phyloP scores from a whole-genome alignment of 2,329 filamentous ascomycete species.

The Zalaria sp. region DNA sequence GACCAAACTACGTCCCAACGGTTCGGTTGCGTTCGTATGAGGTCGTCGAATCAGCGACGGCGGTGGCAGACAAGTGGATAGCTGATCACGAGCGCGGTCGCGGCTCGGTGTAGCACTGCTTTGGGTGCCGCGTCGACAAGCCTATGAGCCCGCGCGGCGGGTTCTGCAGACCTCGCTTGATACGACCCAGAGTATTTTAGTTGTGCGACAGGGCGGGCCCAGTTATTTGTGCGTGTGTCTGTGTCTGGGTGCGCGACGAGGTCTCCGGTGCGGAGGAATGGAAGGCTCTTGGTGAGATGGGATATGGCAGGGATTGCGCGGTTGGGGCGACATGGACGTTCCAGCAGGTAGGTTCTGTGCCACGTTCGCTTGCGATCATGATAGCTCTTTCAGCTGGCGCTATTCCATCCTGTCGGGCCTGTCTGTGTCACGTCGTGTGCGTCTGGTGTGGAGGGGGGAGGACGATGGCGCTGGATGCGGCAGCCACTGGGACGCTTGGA shows the following conservation, averaged over 20 bases:
- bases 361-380: conserved; percentile 15
- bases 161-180: not conserved
- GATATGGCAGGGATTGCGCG: conserved; percentile 12
- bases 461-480: no score
- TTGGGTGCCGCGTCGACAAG: conserved; percentile 6
- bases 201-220: conserved; percentile 7
- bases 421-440: not conserved
- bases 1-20: not conserved
- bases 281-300: conserved; percentile 23
- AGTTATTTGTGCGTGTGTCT: not conserved
- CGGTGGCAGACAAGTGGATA: not conserved
- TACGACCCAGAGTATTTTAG: conserved; percentile 1
- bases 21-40: not conserved
- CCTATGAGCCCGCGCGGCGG: conserved; percentile 8
- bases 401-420: conserved; percentile 11
- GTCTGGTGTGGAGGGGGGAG: not conserved
- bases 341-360: conserved; percentile 12
- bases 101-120: not conserved
- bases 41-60: not conserved
- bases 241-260: no score
- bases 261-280: conserved; percentile 24
- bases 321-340: conserved; percentile 12
- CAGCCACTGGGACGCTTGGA: no score
- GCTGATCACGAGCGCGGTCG: not conserved
- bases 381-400: conserved; percentile 4